These are phyloP conservation scores for Ophiostoma australiae DNA, from an alignment of 2,329 filamentous ascomycete genomes.

Conservation along the genomic window DNA sequence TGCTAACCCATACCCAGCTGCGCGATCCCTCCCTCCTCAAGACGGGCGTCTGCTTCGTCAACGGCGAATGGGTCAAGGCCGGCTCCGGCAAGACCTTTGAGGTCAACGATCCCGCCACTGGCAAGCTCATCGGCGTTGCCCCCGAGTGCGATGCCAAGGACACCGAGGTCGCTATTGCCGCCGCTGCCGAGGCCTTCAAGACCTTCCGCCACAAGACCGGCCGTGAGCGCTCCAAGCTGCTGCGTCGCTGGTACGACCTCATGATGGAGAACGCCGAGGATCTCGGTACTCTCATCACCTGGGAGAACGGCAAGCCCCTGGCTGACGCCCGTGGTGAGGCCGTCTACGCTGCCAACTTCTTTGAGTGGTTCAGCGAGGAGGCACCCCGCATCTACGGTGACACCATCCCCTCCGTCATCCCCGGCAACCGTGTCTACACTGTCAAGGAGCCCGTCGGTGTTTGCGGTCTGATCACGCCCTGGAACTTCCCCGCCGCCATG, in stretches of 20 bases:
- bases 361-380: slow-evolving; percentile 79
- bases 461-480: slow-evolving; percentile 76
- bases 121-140: slow-evolving; percentile 71
- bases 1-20: slow-evolving; percentile 47
- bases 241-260: slow-evolving; percentile 77
- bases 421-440: slow-evolving; percentile 70
- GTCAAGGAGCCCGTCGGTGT: slow-evolving; percentile 81
- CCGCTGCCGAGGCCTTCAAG: slow-evolving; percentile 71
- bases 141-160: slow-evolving; percentile 80
- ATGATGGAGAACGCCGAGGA: slow-evolving; percentile 75
- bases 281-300: slow-evolving; percentile 75
- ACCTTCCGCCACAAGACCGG: slow-evolving; percentile 67
- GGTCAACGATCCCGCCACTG: slow-evolving; percentile 78
- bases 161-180: slow-evolving; percentile 73
- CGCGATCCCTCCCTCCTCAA: slow-evolving; percentile 80
- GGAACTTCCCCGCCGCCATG: slow-evolving; percentile 83
- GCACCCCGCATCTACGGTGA: slow-evolving; percentile 69
- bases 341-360: slow-evolving; percentile 67
- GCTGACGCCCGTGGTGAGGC: slow-evolving; percentile 70
- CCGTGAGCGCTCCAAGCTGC: slow-evolving; percentile 66
- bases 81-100: slow-evolving; percentile 88
- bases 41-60: slow-evolving; percentile 74
- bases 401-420: slow-evolving; percentile 63
- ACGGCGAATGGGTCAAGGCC: slow-evolving; percentile 86
- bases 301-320: slow-evolving; percentile 84